Evolutionary conservation across 1,139 yeast species (phyloP).

Genomic region (Dujonia santamariae): DNA sequence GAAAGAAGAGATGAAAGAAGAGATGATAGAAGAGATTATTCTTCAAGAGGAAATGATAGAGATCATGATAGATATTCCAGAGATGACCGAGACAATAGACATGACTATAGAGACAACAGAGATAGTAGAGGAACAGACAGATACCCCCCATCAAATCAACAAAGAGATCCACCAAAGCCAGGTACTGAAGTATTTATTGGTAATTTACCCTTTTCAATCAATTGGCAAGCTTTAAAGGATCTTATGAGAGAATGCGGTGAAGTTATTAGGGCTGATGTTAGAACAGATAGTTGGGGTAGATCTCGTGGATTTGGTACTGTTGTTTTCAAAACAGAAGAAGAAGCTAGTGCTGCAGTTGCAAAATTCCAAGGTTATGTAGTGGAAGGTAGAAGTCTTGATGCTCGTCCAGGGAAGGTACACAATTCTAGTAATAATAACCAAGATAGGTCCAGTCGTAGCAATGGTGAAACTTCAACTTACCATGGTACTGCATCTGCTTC

Average conservation of each 20-base stretch:
- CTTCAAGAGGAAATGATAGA: slow-evolving; percentile 7
- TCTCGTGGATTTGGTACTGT: slow-evolving; percentile 88
- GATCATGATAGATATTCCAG: slow-evolving; percentile 13
- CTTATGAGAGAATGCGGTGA: slow-evolving; percentile 75
- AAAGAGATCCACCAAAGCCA: slow-evolving; percentile 19
- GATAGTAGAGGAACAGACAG: neutral
- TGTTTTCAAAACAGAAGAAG: slow-evolving; percentile 55
- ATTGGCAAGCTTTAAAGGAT: slow-evolving; percentile 86
- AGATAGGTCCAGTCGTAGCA: slow-evolving; percentile 9
- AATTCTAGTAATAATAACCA: neutral
- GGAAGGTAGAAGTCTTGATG: slow-evolving; percentile 69
- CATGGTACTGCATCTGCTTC: slow-evolving; percentile 7
- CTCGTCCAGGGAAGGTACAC: slow-evolving; percentile 55
- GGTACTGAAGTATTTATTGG: slow-evolving; percentile 78
- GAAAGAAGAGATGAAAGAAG: slow-evolving; percentile 7
- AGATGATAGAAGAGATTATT: too few relatives aligned
- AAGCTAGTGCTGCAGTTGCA: slow-evolving; percentile 60
- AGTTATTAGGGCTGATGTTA: slow-evolving; percentile 78
- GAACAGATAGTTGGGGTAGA: slow-evolving; percentile 65
- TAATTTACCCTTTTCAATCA: slow-evolving; percentile 74
- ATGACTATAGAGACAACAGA: neutral
- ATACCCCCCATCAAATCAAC: slow-evolving; percentile 12
- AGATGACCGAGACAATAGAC: slow-evolving; percentile 10
- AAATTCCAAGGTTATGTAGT: slow-evolving; percentile 63
- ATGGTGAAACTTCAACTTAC: slow-evolving; percentile 3